Evolutionary conservation across 352 stramenopile genomes (phyloP), one percentile per base, ranked within the genome.

Genomic region (Blastocystis hominis): DNA sequence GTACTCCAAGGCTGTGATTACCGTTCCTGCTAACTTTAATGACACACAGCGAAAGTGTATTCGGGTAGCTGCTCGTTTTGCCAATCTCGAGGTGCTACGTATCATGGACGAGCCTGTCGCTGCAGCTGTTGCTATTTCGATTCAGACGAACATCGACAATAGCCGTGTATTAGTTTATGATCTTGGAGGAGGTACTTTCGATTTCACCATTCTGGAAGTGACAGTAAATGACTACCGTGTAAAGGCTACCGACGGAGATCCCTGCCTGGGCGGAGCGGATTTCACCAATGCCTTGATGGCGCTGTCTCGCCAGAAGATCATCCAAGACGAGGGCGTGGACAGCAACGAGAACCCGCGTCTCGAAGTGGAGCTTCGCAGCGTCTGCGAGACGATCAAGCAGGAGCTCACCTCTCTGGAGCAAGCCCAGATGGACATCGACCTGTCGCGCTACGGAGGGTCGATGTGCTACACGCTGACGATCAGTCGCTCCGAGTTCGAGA

Each of bases 161-260:
- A 78, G 68, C 24, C 40, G 68, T 30, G 68, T 78, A 4, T 13
- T 78, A n/a, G 72, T 93, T 70, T 93, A 92, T 86, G 91, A 93
- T 93, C n/a, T n/a, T n/a, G n/a, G n/a, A n/a, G n/a, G n/a, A n/a
- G n/a, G n/a, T n/a, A n/a, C n/a, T n/a, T n/a, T 93, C 88, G 91
- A 93, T 89, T 91, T 93, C 7, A 91, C 79, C 38, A 78, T 78
- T 40, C 20, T 78, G 42, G 68, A 78, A 30, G 68, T 78, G 30
- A 61, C 68, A 1, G 42, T 78, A 20, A 78, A 78, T 38, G 68
- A 78, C 53, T 78, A 61, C n/a, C 90, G 92, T 30, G 89, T 91
- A n/a, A 90, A 89, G 55, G 89, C 89, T 46, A 91, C 89, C 53
- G 91, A 91, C 79, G 89, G 89, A 15, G 88, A 91, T 64, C 91